Conservation (phyloP, 75 land plant species). For the Pinus albicaulis region DNA sequence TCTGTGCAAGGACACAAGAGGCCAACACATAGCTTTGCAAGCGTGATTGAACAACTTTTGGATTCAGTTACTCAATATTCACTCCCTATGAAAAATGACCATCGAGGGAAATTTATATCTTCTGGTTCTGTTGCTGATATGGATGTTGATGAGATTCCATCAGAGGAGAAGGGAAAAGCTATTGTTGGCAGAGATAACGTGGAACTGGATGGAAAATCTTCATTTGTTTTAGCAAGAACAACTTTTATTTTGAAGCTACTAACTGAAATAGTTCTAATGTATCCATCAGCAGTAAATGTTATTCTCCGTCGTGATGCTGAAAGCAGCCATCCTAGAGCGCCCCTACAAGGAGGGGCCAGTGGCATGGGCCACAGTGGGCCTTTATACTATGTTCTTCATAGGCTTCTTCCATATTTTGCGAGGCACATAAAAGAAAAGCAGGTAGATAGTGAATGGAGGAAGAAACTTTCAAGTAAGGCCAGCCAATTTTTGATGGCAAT, state of each 20-base stretch:
- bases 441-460: slow-evolving; percentile 80
- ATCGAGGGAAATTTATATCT: slow-evolving; percentile 1
- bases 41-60: slow-evolving; percentile 86
- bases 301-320: slow-evolving; percentile 80
- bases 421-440: slow-evolving; percentile 53
- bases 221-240: slow-evolving; percentile 72
- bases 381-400: slow-evolving; percentile 81
- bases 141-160: slow-evolving; percentile 66
- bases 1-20: slow-evolving; percentile 44
- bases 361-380: slow-evolving; percentile 53
- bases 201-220: slow-evolving; percentile 20
- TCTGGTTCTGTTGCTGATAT: slow-evolving; percentile 45
- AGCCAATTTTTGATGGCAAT: slow-evolving; percentile 88
- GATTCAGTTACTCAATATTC: slow-evolving; percentile 62
- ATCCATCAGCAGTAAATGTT: slow-evolving; percentile 75
- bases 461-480: slow-evolving; percentile 73
- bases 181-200: slow-evolving; percentile 38
- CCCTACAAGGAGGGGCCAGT: slow-evolving; percentile 4
- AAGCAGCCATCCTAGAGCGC: slow-evolving; percentile 35
- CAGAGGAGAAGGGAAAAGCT: slow-evolving; percentile 77
- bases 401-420: slow-evolving; percentile 62
- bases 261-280: slow-evolving; percentile 84
- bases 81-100: slow-evolving; percentile 43
- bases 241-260: slow-evolving; percentile 83
- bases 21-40: slow-evolving; percentile 79